These are phyloP conservation scores for Globisporangium nodosum DNA, from an alignment of 352 stramenopile genomes.

Conservation along the genomic window DNA sequence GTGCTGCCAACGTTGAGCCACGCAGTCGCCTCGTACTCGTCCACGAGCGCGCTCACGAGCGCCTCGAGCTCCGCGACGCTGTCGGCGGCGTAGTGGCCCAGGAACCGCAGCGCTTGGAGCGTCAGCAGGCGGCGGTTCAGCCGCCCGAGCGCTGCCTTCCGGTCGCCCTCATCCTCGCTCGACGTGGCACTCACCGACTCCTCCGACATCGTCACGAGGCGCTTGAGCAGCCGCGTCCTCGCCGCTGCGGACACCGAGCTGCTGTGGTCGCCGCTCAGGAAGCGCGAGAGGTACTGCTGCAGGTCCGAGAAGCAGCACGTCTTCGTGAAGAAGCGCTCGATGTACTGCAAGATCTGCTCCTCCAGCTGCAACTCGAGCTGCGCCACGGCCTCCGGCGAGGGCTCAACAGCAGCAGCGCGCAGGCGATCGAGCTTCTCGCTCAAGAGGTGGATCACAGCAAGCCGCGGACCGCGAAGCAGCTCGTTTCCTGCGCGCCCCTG, in stretches of 20 bases:
- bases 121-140: conserved; percentile 55
- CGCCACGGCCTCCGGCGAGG: conserved; percentile 2
- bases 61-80: conserved; percentile 25
- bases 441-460: conserved; percentile 56
- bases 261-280: conserved; percentile 15
- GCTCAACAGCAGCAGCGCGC: neutral
- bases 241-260: conserved; percentile 23
- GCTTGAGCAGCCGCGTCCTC: conserved; percentile 29
- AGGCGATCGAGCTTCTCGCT: conserved; percentile 41
- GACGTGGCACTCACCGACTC: conserved; percentile 18
- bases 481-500: conserved; percentile 40
- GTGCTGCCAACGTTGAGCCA: conserved; percentile 71
- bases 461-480: conserved; percentile 56
- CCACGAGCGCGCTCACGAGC: conserved; percentile 41
- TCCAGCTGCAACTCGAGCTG: conserved; percentile 41
- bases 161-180: conserved; percentile 13
- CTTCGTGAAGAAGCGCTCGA: conserved; percentile 68
- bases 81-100: conserved; percentile 36
- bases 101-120: conserved; percentile 68
- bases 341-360: conserved; percentile 49
- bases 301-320: conserved; percentile 85
- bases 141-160: conserved; percentile 38
- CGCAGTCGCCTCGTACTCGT: conserved; percentile 60
- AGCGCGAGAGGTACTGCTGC: conserved; percentile 64
- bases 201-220: conserved; percentile 31